Evolutionary conservation across 495 filamentous ascomycete genomes (phyloP).

Genomic region (Margaritispora aquatica): DNA sequence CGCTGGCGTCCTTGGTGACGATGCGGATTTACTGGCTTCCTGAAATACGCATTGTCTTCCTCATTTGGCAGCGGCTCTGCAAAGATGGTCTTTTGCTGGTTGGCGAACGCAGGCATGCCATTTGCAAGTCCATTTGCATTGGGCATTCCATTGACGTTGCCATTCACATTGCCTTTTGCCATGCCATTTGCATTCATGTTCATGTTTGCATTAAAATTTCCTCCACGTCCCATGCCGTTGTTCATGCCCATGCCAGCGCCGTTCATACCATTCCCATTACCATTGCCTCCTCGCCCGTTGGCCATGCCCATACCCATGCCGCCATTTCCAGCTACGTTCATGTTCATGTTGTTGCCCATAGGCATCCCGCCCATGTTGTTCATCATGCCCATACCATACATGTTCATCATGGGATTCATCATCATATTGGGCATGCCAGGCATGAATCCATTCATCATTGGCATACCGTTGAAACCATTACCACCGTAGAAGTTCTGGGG

Average conservation of each 20-base stretch:
- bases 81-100: slow-evolving; percentile 67
- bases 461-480: slow-evolving; percentile 20
- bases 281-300: too few species aligned
- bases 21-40: slow-evolving; percentile 93
- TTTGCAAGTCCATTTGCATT: slow-evolving; percentile 31
- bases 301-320: slow-evolving; percentile 20
- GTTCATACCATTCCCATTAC: slow-evolving; percentile 33
- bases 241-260: too few species aligned
- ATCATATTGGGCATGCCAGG: slow-evolving; percentile 13
- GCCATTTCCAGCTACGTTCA: not conserved
- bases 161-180: slow-evolving; percentile 13
- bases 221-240: slow-evolving; percentile 19
- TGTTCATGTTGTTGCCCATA: slow-evolving; percentile 54
- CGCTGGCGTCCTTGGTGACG: slow-evolving; percentile 76
- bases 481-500: slow-evolving; percentile 11
- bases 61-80: slow-evolving; percentile 57
- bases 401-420: not conserved
- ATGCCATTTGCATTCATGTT: slow-evolving; percentile 24
- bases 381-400: slow-evolving; percentile 23
- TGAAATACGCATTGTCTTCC: slow-evolving; percentile 90
- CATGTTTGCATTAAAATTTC: slow-evolving; percentile 6
- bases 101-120: slow-evolving; percentile 43
- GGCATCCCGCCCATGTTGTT: slow-evolving; percentile 27
- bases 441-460: not conserved
- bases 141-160: slow-evolving; percentile 4